Conservation (phyloP, 306 rosid species). For the Cyamopsis tetragonoloba region DNA sequence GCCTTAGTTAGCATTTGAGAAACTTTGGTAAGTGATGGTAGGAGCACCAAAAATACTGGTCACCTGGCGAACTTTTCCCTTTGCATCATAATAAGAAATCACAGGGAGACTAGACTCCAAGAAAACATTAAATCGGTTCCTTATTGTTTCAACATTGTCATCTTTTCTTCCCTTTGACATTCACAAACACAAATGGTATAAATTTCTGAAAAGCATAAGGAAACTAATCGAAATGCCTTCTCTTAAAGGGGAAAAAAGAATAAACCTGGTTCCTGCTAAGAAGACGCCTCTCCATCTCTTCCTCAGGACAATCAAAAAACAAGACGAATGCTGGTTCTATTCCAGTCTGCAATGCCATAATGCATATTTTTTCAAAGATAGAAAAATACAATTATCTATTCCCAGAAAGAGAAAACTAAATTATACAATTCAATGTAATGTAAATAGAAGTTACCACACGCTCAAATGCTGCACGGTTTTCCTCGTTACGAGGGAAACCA, state of each 20-base stretch:
- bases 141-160: slow-evolving; percentile 92
- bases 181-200: slow-evolving; percentile 29
- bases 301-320: slow-evolving; percentile 76
- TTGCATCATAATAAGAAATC: slow-evolving; percentile 62
- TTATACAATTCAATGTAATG: neutral
- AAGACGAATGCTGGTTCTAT: slow-evolving; percentile 82
- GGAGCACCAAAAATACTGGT: slow-evolving; percentile 9
- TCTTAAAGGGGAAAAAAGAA: neutral
- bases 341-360: slow-evolving; percentile 65
- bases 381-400: too few species aligned
- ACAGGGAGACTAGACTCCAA: slow-evolving; percentile 89
- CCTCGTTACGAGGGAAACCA: slow-evolving; percentile 99
- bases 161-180: slow-evolving; percentile 97
- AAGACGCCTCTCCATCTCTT: slow-evolving; percentile 95
- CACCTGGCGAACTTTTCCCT: slow-evolving; percentile 87
- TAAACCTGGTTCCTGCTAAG: slow-evolving; percentile 82
- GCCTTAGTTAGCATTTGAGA: slow-evolving; percentile 16
- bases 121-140: slow-evolving; percentile 92
- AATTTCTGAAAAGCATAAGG: neutral
- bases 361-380: too few species aligned
- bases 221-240: neutral
- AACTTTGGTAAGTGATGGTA: neutral
- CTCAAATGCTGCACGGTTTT: slow-evolving; percentile 99
- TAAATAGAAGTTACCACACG: slow-evolving; percentile 49
- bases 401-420: too few species aligned